A percentile compares a stretch with the other conserved stretches of the same genome.
Evolutionary conservation across 2,329 filamentous ascomycete species (phyloP).

Genomic region (Rhynchosporium graminicola): DNA sequence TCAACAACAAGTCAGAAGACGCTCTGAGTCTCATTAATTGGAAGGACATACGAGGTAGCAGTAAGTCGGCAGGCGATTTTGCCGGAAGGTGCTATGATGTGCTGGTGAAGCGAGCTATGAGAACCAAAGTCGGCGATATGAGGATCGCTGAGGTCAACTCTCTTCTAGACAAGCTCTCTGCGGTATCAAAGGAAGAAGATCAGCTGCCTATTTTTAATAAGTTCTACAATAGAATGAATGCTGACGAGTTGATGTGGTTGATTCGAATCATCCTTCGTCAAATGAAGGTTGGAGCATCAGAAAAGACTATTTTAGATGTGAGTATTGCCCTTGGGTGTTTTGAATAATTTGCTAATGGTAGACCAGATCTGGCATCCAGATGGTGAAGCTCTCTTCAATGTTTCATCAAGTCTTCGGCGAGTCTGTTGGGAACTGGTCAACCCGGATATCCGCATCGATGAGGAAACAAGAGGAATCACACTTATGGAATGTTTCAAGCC

Average conservation of each 20-base stretch:
- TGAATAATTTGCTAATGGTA: conserved; percentile 31
- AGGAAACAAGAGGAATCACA: conserved; percentile 71
- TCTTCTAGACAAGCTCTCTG: conserved; percentile 75
- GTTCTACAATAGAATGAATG: conserved; percentile 90
- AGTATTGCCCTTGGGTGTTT: conserved; percentile 12
- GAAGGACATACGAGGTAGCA: conserved; percentile 72
- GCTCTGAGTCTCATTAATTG: conserved; percentile 83
- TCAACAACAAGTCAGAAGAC: conserved; percentile 87
- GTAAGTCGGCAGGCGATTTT: conserved; percentile 82
- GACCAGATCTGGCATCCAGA: conserved; percentile 79
- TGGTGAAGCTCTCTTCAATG: conserved; percentile 77
- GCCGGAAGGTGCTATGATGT: conserved; percentile 86
- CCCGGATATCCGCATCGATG: conserved; percentile 69
- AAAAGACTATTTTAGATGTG: conserved; percentile 78
- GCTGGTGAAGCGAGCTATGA: conserved; percentile 79
- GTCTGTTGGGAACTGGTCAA: conserved; percentile 95
- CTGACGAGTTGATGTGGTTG: conserved; percentile 91
- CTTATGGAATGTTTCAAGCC: conserved; percentile 97
- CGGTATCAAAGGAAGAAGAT: conserved; percentile 76
- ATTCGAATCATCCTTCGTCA: conserved; percentile 88
- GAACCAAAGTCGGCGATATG: conserved; percentile 73
- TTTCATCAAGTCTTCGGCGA: conserved; percentile 83
- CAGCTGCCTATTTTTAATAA: conserved; percentile 78
- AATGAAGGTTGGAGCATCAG: conserved; percentile 74
- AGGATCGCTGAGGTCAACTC: conserved; percentile 88